Evolutionary conservation across 805 yeast species (phyloP).

Genomic region (Lachancea kluyveri): DNA sequence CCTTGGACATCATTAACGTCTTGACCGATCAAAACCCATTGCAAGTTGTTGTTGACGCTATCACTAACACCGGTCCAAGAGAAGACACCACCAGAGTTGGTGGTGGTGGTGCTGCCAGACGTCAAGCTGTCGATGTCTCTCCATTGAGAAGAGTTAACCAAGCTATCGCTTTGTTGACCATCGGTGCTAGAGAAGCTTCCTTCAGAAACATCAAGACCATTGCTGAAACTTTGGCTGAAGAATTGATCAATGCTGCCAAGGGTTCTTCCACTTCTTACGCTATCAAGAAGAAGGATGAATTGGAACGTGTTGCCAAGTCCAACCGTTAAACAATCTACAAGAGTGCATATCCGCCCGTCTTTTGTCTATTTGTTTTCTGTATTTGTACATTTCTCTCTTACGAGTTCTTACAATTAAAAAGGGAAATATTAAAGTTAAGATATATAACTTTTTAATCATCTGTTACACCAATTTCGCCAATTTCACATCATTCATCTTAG

Average conservation of each 20-base stretch:
- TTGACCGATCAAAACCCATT: constrained; percentile 99
- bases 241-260: constrained; percentile 99
- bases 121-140: constrained; percentile 99
- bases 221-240: constrained; percentile 99
- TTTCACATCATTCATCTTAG: too few species aligned
- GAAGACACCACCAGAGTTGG: constrained; percentile 99
- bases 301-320: constrained; percentile 99
- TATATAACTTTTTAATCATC: constrained; percentile 8
- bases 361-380: constrained; percentile 11
- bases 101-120: constrained; percentile 99
- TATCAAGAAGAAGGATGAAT: constrained; percentile 99
- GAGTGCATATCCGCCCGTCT: constrained; percentile 1
- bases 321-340: constrained; percentile 75
- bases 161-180: constrained; percentile 95
- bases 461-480: too few species aligned
- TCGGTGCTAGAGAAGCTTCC: constrained; percentile 99
- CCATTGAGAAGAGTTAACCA: constrained; percentile 99
- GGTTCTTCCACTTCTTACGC: constrained; percentile 99
- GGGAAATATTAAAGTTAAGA: constrained; percentile 12
- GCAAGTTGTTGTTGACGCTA: constrained; percentile 98
- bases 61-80: constrained; percentile 99
- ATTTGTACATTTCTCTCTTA: constrained; percentile 20
- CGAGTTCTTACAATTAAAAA: constrained; percentile 8
- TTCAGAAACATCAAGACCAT: constrained; percentile 99
- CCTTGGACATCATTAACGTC: constrained; percentile 94